A percentile compares a stretch with the other conserved stretches of the same genome.
These are phyloP conservation scores for Myxozyma nipponensis DNA, from an alignment of 805 yeast species.

Conservation along the genomic window DNA sequence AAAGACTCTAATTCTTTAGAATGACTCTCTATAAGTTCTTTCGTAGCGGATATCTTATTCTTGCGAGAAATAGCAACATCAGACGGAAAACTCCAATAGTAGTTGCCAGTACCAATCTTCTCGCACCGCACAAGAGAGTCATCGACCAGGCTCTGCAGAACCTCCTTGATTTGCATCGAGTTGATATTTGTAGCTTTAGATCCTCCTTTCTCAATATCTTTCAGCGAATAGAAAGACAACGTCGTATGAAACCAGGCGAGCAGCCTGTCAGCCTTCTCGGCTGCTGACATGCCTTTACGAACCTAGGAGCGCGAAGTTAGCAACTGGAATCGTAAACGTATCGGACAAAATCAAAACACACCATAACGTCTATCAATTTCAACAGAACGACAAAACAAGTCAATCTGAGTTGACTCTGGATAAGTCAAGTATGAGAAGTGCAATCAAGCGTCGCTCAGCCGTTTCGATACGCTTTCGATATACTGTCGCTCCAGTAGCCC, in stretches of 20 bases:
- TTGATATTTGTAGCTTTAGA: slow-evolving; percentile 48
- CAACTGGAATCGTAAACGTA: too few species aligned
- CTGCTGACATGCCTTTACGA: slow-evolving; percentile 27
- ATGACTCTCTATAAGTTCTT: slow-evolving; percentile 7
- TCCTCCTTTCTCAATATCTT: slow-evolving; percentile 49
- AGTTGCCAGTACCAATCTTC: slow-evolving; percentile 51
- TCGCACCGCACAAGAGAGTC: slow-evolving; percentile 49
- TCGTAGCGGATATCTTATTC: slow-evolving; percentile 11
- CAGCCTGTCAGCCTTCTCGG: slow-evolving; percentile 21
- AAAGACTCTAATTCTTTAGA: slow-evolving; percentile 3
- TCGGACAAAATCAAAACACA: too few species aligned
- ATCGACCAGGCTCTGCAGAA: slow-evolving; percentile 46
- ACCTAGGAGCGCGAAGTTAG: slow-evolving; percentile 18
- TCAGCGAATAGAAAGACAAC: slow-evolving; percentile 34
- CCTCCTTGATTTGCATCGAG: slow-evolving; percentile 53
- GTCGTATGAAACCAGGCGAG: slow-evolving; percentile 24
- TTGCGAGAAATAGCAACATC: slow-evolving; percentile 23
- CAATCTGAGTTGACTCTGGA: too few species aligned
- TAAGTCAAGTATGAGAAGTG: too few species aligned
- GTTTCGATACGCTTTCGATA: too few species aligned
- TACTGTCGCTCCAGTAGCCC: too few species aligned
- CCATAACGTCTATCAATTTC: too few species aligned
- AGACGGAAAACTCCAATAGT: slow-evolving; percentile 32
- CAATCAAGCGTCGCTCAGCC: too few species aligned
- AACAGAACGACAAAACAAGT: too few species aligned